A percentile compares a stretch with the other conserved stretches of the same genome.
Conservation (phyloP, 2,329 filamentous ascomycete genomes). For the Fusarium sp. region DNA sequence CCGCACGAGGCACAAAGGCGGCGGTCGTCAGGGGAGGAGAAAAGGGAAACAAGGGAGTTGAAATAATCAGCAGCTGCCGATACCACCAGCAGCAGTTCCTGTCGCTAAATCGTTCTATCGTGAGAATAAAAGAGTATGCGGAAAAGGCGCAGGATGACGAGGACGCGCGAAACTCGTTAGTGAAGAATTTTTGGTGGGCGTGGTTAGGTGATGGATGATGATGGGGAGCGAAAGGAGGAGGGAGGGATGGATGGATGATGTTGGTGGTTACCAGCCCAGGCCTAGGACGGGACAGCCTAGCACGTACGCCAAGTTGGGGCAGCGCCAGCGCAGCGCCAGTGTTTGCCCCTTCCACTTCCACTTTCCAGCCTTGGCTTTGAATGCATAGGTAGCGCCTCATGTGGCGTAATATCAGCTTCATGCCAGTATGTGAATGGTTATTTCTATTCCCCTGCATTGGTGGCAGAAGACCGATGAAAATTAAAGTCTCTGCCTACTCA, state of each 20-base stretch:
- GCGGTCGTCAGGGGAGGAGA: conserved; percentile 43
- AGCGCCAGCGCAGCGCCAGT: conserved; percentile 20
- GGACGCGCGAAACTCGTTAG: conserved; percentile 25
- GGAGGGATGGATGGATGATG: conserved; percentile 34
- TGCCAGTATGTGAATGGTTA: not conserved
- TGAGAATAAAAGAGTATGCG: conserved; percentile 1
- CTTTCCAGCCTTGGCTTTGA: conserved; percentile 30
- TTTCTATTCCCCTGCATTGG: not conserved
- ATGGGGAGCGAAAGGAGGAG: conserved; percentile 40
- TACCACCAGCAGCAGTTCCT: conserved; percentile 37
- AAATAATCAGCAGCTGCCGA: conserved; percentile 39
- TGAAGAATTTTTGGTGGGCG: conserved; percentile 39
- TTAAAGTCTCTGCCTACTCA: not conserved
- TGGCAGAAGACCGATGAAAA: not conserved
- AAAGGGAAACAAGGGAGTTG: conserved; percentile 26
- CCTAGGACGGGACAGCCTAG: not conserved
- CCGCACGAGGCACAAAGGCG: conserved; percentile 42
- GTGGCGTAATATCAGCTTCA: conserved; percentile 31
- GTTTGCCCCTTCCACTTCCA: conserved; percentile 21
- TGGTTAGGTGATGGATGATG: conserved; percentile 43
- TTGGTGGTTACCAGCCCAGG: conserved; percentile 30
- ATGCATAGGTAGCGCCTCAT: conserved; percentile 31
- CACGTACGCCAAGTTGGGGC: conserved; percentile 4
- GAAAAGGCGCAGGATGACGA: conserved; percentile 2
- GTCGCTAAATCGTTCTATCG: conserved; percentile 37